Conservation (phyloP, 2,329 filamentous ascomycete species). For the Diaporthe batatas region DNA sequence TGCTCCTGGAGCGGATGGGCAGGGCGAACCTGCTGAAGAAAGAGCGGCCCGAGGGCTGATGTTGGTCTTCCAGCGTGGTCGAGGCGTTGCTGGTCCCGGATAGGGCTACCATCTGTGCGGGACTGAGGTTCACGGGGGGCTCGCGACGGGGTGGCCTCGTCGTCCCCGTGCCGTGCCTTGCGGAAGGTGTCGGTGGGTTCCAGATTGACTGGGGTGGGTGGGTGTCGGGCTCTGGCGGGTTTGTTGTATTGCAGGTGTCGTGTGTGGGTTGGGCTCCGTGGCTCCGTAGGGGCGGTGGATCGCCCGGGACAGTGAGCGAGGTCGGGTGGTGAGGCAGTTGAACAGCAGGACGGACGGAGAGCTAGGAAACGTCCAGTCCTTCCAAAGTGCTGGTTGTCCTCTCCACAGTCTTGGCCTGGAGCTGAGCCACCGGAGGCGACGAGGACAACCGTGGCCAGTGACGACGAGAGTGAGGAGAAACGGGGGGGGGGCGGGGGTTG, state of each 20-base stretch:
- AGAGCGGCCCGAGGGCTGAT: conserved; percentile 55
- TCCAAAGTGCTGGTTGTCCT: conserved; percentile 8
- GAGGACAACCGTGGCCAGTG: conserved; percentile 5
- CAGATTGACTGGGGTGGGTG: conserved; percentile 15
- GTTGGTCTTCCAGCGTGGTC: conserved; percentile 55
- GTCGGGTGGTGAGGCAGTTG: conserved; percentile 4
- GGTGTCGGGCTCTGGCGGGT: conserved; percentile 23
- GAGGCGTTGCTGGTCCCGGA: conserved; percentile 56
- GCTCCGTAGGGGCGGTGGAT: conserved; percentile 4
- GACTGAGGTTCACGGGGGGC: conserved; percentile 34
- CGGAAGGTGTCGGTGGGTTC: conserved; percentile 18
- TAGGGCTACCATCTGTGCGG: conserved; percentile 61
- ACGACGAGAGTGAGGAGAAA: conserved; percentile 20
- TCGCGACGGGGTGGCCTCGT: conserved; percentile 38
- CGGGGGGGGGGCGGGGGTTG: conserved; percentile 32
- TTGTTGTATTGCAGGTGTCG: conserved; percentile 24
- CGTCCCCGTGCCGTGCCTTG: conserved; percentile 35
- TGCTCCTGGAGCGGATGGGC: conserved; percentile 63
- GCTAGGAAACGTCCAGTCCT: conserved; percentile 10
- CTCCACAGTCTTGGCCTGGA: conserved; percentile 31
- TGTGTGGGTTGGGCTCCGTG: conserved; percentile 34
- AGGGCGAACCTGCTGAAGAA: conserved; percentile 67
- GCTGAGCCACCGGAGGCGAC: conserved; percentile 34
- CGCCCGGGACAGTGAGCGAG: conserved; percentile 11
- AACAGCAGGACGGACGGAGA: not conserved